Evolutionary conservation across 2,329 filamentous ascomycete genomes (phyloP).

Genomic region (Thielaviopsis punctulata): DNA sequence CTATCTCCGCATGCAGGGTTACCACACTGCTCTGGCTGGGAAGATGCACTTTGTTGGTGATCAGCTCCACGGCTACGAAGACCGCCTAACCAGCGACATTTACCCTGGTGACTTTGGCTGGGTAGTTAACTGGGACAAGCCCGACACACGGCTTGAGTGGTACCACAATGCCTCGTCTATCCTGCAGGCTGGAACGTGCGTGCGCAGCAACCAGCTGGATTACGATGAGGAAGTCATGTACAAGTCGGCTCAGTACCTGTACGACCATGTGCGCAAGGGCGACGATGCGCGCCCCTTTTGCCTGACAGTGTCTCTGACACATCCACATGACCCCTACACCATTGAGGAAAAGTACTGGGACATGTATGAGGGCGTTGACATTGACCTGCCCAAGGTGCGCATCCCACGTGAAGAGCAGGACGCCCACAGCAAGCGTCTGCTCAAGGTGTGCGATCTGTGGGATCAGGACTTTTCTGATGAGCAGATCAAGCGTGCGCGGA

Average conservation of each 20-base stretch:
- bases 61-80: slow-evolving; percentile 86
- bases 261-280: slow-evolving; percentile 74
- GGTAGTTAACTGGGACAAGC: slow-evolving; percentile 91
- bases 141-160: slow-evolving; percentile 74
- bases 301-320: slow-evolving; percentile 79
- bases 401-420: slow-evolving; percentile 73
- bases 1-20: slow-evolving; percentile 68
- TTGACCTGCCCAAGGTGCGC: slow-evolving; percentile 60
- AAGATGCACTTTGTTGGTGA: slow-evolving; percentile 98
- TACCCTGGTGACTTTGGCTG: slow-evolving; percentile 90
- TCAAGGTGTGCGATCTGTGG: slow-evolving; percentile 77
- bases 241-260: slow-evolving; percentile 74
- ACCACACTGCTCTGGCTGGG: slow-evolving; percentile 77
- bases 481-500: slow-evolving; percentile 67
- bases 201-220: slow-evolving; percentile 86
- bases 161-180: slow-evolving; percentile 95
- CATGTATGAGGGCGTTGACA: slow-evolving; percentile 74
- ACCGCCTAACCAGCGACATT: slow-evolving; percentile 83
- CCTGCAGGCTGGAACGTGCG: slow-evolving; percentile 71
- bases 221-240: slow-evolving; percentile 96
- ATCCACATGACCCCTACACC: slow-evolving; percentile 88
- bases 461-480: slow-evolving; percentile 70
- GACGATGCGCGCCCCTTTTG: slow-evolving; percentile 61
- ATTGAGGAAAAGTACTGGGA: slow-evolving; percentile 93
- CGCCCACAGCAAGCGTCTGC: slow-evolving; percentile 67